Evolutionary conservation across 1,284 basidiomycete genomes (phyloP).

Genomic region (Rugosomyces carneus): DNA sequence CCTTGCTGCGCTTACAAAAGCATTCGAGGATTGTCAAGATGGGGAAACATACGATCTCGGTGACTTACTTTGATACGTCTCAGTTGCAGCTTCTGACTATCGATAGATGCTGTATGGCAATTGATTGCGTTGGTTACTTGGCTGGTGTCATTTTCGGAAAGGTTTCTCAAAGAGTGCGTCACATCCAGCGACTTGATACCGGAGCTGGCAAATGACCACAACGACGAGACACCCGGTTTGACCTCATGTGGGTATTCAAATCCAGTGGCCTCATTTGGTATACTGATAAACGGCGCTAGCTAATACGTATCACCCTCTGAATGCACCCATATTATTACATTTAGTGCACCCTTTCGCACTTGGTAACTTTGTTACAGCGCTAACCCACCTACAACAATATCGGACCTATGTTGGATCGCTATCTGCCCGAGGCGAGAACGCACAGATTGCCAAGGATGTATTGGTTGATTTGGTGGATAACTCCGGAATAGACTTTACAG

Average conservation of each 20-base stretch:
- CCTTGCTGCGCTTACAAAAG: conserved; percentile 47
- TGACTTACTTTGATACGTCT: conserved; percentile 19
- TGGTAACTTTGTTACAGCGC: conserved; percentile 39
- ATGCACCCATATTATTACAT: conserved; percentile 44
- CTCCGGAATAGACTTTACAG: conserved; percentile 55
- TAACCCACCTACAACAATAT: conserved; percentile 54
- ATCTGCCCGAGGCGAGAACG: conserved; percentile 49
- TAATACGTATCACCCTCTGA: conserved; percentile 12
- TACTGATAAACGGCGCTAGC: neutral
- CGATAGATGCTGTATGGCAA: conserved; percentile 62
- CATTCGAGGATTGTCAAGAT: conserved; percentile 64
- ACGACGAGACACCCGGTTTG: neutral
- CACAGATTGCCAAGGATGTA: conserved; percentile 55
- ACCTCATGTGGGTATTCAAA: conserved; percentile 1
- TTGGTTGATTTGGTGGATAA: conserved; percentile 55
- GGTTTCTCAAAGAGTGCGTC: conserved; percentile 58
- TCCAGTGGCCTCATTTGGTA: neutral
- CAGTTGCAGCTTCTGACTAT: conserved; percentile 8
- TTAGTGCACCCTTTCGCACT: conserved; percentile 56
- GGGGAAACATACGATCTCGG: conserved; percentile 56
- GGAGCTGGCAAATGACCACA: conserved; percentile 1
- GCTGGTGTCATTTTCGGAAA: conserved; percentile 56
- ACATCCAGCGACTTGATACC: conserved; percentile 30
- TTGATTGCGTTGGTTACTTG: conserved; percentile 54
- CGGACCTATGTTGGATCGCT: conserved; percentile 44